Percentiles rank a stretch among this genome's conserved stretches.
These are phyloP conservation scores for Pythium brassicae DNA, from an alignment of 352 stramenopile genomes.

Conservation along the genomic window DNA sequence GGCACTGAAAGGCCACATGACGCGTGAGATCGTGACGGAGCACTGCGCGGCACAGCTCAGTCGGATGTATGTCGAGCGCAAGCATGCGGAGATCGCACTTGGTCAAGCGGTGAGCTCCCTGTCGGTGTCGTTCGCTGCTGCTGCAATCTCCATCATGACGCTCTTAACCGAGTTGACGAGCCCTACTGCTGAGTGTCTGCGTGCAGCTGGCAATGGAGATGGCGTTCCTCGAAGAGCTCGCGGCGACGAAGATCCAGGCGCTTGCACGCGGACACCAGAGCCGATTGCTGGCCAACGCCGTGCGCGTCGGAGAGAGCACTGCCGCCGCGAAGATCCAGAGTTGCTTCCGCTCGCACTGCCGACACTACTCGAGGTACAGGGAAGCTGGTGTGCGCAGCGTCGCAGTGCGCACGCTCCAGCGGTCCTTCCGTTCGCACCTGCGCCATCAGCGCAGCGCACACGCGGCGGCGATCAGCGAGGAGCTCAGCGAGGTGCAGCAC, in stretches of 20 bases:
- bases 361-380: constrained; percentile 2
- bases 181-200: not conserved
- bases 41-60: constrained; percentile 37
- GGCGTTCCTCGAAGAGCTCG: constrained; percentile 40
- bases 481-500: constrained; percentile 36
- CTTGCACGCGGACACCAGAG: constrained; percentile 55
- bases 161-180: not conserved
- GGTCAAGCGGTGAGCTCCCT: constrained; percentile 33
- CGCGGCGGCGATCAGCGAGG: constrained; percentile 23
- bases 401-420: constrained; percentile 47
- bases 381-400: constrained; percentile 38
- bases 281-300: constrained; percentile 43
- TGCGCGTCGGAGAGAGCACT: constrained; percentile 30
- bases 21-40: constrained; percentile 21
- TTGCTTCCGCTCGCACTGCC: constrained; percentile 27
- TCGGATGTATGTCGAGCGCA: constrained; percentile 53
- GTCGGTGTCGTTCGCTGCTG: not conserved
- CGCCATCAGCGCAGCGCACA: constrained; percentile 17
- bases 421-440: constrained; percentile 27
- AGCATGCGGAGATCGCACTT: constrained; percentile 43
- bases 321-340: constrained; percentile 48
- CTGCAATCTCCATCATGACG: too few relatives aligned
- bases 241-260: constrained; percentile 58
- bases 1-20: constrained; percentile 19
- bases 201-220: constrained; percentile 33